Evolutionary conservation across 768 basidiomycete species (phyloP).

Genomic region (Tephrocybe sp.): DNA sequence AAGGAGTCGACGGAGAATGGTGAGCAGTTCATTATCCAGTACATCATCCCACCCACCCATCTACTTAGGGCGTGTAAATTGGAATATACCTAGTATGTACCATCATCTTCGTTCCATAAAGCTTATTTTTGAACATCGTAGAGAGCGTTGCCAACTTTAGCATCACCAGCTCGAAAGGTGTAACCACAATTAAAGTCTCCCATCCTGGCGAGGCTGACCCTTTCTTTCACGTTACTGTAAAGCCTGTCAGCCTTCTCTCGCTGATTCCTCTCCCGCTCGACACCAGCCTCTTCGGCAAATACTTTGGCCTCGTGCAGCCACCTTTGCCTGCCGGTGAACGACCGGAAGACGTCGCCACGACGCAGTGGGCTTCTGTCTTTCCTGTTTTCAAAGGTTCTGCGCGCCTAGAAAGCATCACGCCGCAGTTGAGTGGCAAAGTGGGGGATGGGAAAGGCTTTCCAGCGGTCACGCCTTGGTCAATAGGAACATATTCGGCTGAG

Average conservation of each 20-base stretch:
- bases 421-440: slow-evolving; percentile 19
- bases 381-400: slow-evolving; percentile 17
- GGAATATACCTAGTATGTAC: slow-evolving; percentile 33
- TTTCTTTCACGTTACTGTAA: slow-evolving; percentile 30
- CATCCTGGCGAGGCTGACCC: slow-evolving; percentile 20
- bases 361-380: slow-evolving; percentile 18
- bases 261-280: slow-evolving; percentile 22
- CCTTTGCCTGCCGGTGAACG: slow-evolving; percentile 21
- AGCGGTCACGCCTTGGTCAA: slow-evolving; percentile 23
- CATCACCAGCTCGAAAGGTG: slow-evolving; percentile 20
- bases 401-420: slow-evolving; percentile 12
- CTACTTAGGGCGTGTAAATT: slow-evolving; percentile 32
- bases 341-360: slow-evolving; percentile 23
- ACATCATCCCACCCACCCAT: background rate
- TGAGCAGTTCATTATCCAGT: slow-evolving; percentile 7
- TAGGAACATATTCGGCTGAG: slow-evolving; percentile 10
- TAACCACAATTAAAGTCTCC: slow-evolving; percentile 24
- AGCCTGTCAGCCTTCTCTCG: slow-evolving; percentile 25
- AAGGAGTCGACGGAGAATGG: slow-evolving; percentile 30
- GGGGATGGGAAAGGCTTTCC: slow-evolving; percentile 27
- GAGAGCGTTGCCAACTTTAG: slow-evolving; percentile 31
- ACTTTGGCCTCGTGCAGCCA: slow-evolving; percentile 20
- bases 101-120: too few relatives aligned
- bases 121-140: background rate
- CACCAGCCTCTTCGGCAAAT: slow-evolving; percentile 15